These are phyloP conservation scores for Trypanosoma scelopori DNA, from an alignment of 208 protist species.

Conservation along the genomic window DNA sequence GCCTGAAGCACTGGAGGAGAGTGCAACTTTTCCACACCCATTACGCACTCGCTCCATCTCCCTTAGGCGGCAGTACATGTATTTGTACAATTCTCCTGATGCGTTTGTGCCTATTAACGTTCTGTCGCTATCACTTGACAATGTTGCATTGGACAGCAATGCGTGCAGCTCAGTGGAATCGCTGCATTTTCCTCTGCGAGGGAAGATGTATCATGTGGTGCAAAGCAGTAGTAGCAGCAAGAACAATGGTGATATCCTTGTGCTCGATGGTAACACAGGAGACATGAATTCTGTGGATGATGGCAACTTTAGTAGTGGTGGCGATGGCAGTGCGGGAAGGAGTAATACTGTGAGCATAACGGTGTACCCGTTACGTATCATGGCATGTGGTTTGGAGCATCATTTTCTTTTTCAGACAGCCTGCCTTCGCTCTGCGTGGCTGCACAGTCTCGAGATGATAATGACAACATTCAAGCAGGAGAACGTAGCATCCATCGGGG, in stretches of 20 bases:
- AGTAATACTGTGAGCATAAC: constrained; percentile 20
- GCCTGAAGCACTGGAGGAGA: neutral
- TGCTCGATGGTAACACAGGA: neutral
- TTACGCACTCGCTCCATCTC: constrained; percentile 51
- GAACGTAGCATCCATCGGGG: neutral
- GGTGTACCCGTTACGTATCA: constrained; percentile 55
- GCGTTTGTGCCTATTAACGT: neutral
- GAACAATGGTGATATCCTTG: neutral
- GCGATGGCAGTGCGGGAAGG: neutral
- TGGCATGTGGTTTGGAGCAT: constrained; percentile 46
- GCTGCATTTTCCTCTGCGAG: neutral
- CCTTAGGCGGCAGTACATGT: constrained; percentile 44
- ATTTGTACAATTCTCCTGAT: constrained; percentile 44
- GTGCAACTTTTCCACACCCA: constrained; percentile 12
- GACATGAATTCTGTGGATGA: constrained; percentile 2
- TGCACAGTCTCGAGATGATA: constrained; percentile 32
- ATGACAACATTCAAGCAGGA: neutral
- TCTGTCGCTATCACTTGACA: neutral
- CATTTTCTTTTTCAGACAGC: constrained; percentile 71
- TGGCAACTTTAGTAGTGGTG: neutral
- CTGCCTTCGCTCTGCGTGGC: constrained; percentile 43
- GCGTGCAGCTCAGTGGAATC: neutral
- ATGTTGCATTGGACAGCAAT: neutral
- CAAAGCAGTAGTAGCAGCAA: neutral
- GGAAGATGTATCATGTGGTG: neutral